A percentile compares a stretch with the other conserved stretches of the same genome.
These are phyloP conservation scores for Quercus cerris DNA, from an alignment of 306 rosid species.

Conservation along the genomic window DNA sequence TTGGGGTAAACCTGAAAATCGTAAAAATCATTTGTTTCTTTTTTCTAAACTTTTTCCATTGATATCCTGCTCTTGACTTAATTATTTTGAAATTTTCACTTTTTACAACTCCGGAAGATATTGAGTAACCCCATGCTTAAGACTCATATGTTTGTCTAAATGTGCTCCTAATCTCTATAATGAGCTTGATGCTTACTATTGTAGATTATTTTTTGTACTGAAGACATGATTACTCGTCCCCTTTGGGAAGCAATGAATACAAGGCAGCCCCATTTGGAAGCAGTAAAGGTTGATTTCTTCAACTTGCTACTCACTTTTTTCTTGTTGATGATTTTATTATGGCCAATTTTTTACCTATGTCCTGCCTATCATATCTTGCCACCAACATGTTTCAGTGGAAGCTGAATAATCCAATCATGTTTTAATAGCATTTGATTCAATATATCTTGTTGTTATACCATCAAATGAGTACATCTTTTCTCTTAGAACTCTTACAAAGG, in stretches of 20 bases:
- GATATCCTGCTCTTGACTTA: not conserved
- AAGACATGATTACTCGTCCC: slow-evolving; percentile 70
- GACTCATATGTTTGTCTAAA: not conserved
- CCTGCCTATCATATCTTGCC: not conserved
- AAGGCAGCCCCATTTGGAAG: slow-evolving; percentile 53
- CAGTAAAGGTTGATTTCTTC: slow-evolving; percentile 47
- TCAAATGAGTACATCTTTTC: not conserved
- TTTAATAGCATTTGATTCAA: not conserved
- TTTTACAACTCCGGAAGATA: not conserved
- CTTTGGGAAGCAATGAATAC: slow-evolving; percentile 87
- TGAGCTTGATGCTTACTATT: slow-evolving; percentile 2
- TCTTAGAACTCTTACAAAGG: not conserved
- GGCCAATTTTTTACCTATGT: not conserved
- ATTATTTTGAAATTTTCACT: not conserved
- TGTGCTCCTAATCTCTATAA: not conserved
- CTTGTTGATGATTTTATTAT: not conserved
- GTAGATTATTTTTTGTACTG: slow-evolving; percentile 73
- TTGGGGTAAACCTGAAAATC: not conserved
- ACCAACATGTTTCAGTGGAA: slow-evolving; percentile 4
- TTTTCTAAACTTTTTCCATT: not conserved
- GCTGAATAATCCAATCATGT: not conserved
- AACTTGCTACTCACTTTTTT: slow-evolving; percentile 15
- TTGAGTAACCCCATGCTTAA: not conserved
- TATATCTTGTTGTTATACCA: not conserved
- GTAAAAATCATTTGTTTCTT: not conserved